phyloP scores from a whole-genome alignment of 768 basidiomycete genomes.

The Leccinum sublutescens region DNA sequence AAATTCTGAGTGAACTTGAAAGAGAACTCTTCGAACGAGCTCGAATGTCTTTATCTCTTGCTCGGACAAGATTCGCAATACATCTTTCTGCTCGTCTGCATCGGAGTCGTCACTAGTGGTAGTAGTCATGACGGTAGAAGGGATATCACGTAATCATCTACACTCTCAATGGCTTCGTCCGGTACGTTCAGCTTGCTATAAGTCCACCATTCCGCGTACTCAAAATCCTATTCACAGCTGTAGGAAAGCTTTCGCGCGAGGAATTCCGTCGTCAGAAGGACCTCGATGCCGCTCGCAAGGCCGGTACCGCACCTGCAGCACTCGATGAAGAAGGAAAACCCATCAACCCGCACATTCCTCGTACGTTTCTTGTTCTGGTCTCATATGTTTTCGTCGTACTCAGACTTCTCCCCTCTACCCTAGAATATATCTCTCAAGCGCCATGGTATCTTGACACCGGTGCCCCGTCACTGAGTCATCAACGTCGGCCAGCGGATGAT shows the following conservation, averaged over 20 bases:
- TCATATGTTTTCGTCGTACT: background rate
- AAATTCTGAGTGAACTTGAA: conserved; percentile 28
- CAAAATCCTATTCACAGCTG: conserved; percentile 29
- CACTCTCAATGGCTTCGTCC: conserved; percentile 24
- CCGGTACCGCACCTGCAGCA: conserved; percentile 95
- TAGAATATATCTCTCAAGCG: conserved; percentile 97
- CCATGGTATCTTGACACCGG: conserved; percentile 99
- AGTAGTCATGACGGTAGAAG: background rate
- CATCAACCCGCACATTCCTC: conserved; percentile 99
- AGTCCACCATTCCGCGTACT: background rate
- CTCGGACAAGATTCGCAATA: conserved; percentile 8
- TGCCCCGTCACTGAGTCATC: conserved; percentile 90
- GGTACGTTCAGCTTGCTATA: conserved; percentile 13
- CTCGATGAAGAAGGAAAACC: conserved; percentile 92
- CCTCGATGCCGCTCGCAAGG: conserved; percentile 96
- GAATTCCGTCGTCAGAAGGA: conserved; percentile 96
- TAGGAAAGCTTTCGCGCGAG: conserved; percentile 89
- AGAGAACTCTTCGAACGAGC: conserved; percentile 18
- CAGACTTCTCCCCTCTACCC: background rate
- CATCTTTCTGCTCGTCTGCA: conserved; percentile 8
- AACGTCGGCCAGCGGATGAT: conserved; percentile 72
- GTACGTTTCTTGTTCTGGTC: conserved; percentile 46
- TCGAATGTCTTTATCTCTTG: background rate
- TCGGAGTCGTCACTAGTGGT: conserved; percentile 3
- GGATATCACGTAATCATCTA: conserved; percentile 9